Evolutionary conservation across 2,329 filamentous ascomycete species (phyloP), one percentile per base, ranked within the genome.

Genomic region (Pezizomycotina sp.): DNA sequence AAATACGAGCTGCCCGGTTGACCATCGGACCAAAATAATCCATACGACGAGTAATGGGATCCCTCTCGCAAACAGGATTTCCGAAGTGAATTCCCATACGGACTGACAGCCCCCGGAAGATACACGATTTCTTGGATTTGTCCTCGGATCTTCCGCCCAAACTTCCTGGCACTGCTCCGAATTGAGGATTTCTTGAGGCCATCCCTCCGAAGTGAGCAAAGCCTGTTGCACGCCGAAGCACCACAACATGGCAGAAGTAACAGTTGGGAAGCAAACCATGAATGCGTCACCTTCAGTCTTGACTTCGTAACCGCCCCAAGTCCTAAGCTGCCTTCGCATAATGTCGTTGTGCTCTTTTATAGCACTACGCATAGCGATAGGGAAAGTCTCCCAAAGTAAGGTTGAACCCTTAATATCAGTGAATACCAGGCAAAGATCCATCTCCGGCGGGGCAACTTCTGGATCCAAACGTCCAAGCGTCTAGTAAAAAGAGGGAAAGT

Each of bases 11-110:
- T 1, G 89, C 82, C 53, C 91, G 84, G 60, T 98, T 98, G 52
- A 98, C 89, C 83, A 98, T 98, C 9, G 89, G 89, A 0, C 89
- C 89, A 55, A 95, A 98, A 60, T 98, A 98, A 53, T 98, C 89
- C 89, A 98, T 98, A 46, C 89, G 82, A 39, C 84, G 77, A 1
- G 89, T 98, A 31, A 98, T 84, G 0, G 89, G 89, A 57, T 98
- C 89, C 31, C 77, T 78, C 58, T 98, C 89, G 55, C 83, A 92
- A 50, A 98, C 83, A 4, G 86, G 89, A 42, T 79, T 74, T 48
- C 89, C 89, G 70, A 78, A 98, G 57, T 98, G 89, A 43, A 92
- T 82, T 51, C 89, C 89, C 89, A 98, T 98, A 41, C 89, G 73
- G 26, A 98, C 89, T 7, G 84, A 93, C 34, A 98, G 62, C 43